Conservation (phyloP, 1,139 yeast genomes). For the Pichia sp. region DNA sequence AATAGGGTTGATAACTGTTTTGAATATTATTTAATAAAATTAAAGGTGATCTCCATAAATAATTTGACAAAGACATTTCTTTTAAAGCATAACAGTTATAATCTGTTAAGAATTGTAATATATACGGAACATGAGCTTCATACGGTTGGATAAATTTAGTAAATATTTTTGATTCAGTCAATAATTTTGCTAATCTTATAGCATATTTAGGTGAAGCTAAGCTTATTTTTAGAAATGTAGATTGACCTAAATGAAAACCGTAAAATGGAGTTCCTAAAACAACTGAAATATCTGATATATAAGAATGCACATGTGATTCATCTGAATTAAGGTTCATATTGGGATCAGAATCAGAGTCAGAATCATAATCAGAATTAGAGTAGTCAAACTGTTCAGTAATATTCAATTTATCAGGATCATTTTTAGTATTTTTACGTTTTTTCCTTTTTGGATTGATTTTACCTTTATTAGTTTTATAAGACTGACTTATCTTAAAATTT, state of each 20-base stretch:
- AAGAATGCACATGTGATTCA: constrained; percentile 26
- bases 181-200: constrained; percentile 52
- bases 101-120: constrained; percentile 75
- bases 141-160: constrained; percentile 40
- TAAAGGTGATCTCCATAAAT: constrained; percentile 39
- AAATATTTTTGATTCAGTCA: constrained; percentile 44
- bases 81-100: constrained; percentile 81
- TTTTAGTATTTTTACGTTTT: constrained; percentile 15
- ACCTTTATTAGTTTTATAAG: constrained; percentile 20
- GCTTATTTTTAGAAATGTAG: constrained; percentile 59
- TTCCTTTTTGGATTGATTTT: neutral
- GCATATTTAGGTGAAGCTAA: constrained; percentile 59
- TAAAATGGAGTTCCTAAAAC: constrained; percentile 80
- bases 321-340: neutral
- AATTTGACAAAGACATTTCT: constrained; percentile 46
- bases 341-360: neutral
- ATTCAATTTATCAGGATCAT: constrained; percentile 14
- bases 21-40: constrained; percentile 15
- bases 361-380: constrained; percentile 8
- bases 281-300: constrained; percentile 59
- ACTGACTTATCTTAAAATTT: constrained; percentile 23
- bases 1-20: constrained; percentile 14
- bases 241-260: constrained; percentile 68
- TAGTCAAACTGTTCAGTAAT: constrained; percentile 11
- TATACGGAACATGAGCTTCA: constrained; percentile 77